Percentiles rank a stretch among this genome's conserved stretches.
Evolutionary conservation across 306 rosid genomes (phyloP).

Genomic region (Acmispon strigosus): DNA sequence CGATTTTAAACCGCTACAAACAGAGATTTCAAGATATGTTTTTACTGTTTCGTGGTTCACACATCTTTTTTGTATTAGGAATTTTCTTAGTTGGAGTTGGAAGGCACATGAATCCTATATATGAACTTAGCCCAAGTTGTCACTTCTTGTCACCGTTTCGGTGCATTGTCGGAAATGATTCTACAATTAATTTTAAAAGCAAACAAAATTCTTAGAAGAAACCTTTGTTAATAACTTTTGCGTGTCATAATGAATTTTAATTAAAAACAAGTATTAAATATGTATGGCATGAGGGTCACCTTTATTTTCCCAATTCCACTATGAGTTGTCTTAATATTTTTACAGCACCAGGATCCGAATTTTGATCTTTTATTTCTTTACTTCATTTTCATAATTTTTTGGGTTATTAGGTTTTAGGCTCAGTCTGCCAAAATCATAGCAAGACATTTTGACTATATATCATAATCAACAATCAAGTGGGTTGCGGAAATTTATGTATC

Average conservation of each 20-base stretch:
- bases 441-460: neutral
- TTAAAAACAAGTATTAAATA: too few relatives aligned
- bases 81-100: constrained; percentile 14
- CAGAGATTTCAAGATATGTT: too few relatives aligned
- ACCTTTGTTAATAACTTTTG: too few relatives aligned
- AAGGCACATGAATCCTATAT: neutral
- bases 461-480: neutral
- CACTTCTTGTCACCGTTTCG: neutral
- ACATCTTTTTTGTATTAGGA: constrained; percentile 10
- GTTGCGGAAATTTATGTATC: neutral
- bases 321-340: neutral
- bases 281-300: neutral
- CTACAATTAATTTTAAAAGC: too few relatives aligned
- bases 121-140: constrained; percentile 7
- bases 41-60: too few relatives aligned
- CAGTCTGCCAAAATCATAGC: neutral
- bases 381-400: neutral
- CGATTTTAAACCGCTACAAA: too few relatives aligned
- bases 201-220: too few relatives aligned
- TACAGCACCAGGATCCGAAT: neutral
- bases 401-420: neutral
- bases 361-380: neutral
- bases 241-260: too few relatives aligned
- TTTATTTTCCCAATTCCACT: neutral
- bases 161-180: neutral